Base-by-base conservation (phyloP, 2,329 filamentous ascomycete genomes). In the Monosporascus sp. region DNA sequence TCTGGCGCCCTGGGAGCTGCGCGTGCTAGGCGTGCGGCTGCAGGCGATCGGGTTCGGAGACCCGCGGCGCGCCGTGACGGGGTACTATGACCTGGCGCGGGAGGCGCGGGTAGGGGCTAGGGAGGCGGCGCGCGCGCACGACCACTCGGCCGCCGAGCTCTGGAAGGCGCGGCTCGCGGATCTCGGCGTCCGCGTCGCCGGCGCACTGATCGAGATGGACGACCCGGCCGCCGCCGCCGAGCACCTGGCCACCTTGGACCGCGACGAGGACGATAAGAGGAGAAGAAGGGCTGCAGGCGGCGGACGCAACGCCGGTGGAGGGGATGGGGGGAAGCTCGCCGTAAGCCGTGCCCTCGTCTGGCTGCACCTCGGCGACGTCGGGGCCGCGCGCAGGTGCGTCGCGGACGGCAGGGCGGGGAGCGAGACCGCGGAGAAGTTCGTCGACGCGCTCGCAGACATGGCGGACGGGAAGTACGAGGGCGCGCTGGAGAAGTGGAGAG, bases 21-120 rank as follows among this genome's bases (percentile, higher is more conserved):
- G 94, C 6, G 80, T 97, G 3, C 78, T 97, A 17, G 85, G 87
- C 6, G 88, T 97, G 8, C 82, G 92, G 1, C 78, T 97, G 20
- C 90, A 96, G 60, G 90, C 89, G 0, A 81, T 96, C 46, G 90
- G 90, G 1, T 95, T 94, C 58, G 87, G 87, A 4, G 94, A 99
- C 70, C 83, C 86, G 48, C 80, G 93, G 5, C 81, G 92, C 56
- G 88, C 89, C 3, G 86, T 99, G 53, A 93, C 94, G 78, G 89
- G 88, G 45, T 90, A 96, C 67, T 96, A 96, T 66, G 91, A 96
- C 57, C 79, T 97, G 2, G 91, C 87, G 0, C 73, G 88, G 8
- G 90, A 96, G 68, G 90, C 89, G 2, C 78, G 91, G 18, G 73
- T 75, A 2, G 78, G 80, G 52, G 74, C 89, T 5, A 70, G 74